Evolutionary conservation across 495 filamentous ascomycete species (phyloP).

Genomic region (Oleoguttula mirabilis): DNA sequence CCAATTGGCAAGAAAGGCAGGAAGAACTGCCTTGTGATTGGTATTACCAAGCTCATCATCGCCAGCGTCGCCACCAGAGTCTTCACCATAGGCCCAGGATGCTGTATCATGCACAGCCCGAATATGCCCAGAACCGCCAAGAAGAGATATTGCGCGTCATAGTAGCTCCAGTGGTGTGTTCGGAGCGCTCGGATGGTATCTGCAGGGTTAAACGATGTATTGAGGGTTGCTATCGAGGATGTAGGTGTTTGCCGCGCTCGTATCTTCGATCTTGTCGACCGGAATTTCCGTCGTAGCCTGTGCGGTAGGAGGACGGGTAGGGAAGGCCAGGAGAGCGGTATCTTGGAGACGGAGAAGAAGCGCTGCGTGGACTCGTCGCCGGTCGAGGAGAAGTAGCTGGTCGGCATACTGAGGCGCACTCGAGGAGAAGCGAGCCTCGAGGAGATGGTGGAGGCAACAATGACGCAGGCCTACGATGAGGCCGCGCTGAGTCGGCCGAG

Average conservation of each 20-base stretch:
- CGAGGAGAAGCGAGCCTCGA: no score
- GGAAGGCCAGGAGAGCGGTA: conserved; percentile 29
- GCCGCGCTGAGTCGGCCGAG: no score
- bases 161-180: conserved; percentile 66
- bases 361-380: conserved; percentile 18
- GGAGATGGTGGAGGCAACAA: no score
- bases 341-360: conserved; percentile 23
- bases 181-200: conserved; percentile 63
- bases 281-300: conserved; percentile 58
- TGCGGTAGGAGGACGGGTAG: conserved; percentile 51
- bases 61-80: conserved; percentile 53
- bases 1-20: conserved; percentile 75
- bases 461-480: no score
- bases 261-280: conserved; percentile 47
- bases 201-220: conserved; percentile 66
- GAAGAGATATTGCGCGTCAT: conserved; percentile 77
- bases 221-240: conserved; percentile 58
- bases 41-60: conserved; percentile 60
- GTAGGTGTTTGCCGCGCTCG: conserved; percentile 59
- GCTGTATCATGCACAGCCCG: conserved; percentile 65
- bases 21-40: conserved; percentile 84
- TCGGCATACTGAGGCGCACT: no score
- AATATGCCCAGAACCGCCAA: conserved; percentile 64
- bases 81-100: conserved; percentile 61
- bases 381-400: conserved; percentile 9